Evolutionary conservation across 2,329 filamentous ascomycete species (phyloP), one percentile per base, ranked within the genome.

Genomic region (Ophiobolus disseminans): DNA sequence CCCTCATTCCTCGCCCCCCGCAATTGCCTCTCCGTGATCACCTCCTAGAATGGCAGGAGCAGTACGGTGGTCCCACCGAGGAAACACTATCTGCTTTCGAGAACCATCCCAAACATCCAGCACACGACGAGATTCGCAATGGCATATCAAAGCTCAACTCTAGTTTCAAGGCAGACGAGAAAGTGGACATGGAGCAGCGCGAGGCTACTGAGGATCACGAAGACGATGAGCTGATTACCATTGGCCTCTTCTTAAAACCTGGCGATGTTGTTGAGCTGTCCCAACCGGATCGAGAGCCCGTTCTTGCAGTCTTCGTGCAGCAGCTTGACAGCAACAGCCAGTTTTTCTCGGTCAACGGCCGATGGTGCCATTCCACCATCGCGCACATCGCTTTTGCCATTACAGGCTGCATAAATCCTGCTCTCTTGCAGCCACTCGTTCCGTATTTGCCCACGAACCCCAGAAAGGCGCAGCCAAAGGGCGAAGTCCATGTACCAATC

Each of bases 231-330:
- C 45, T 71, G 21, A 68, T 73, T 9, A 68, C 69, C 11, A 65
- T 72, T 30, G 65, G 60, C 19, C 60, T 72, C 5, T 73, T 74
- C 36, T 58, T 80, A 39, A 67, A 72, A 21, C 69, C 69, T 31
- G 78, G 78, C 28, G 79, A 82, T 52, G 68, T 82, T n/a, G 76
- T 81, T 9, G 79, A 82, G 52, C 49, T 79, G 1, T 62, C 66
- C 7, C 39, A 67, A 52, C 28, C 69, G 61, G 60, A 59, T 2
- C 60, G 61, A 16, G 73, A 77, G 44, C 70, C 73, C n/a, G 65
- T 79, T 11, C 66, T 83, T 37, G 80, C 76, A 4, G 76, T 83
- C 21, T 82, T 76, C 52, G 69, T 82, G 3, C 75, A 76, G 37
- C 68, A 76, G 32, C 30, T 80, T 17, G 69, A 66, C 2, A 55